These are phyloP conservation scores for Peltaster fructicola DNA, from an alignment of 2,329 filamentous ascomycete species.

Conservation along the genomic window DNA sequence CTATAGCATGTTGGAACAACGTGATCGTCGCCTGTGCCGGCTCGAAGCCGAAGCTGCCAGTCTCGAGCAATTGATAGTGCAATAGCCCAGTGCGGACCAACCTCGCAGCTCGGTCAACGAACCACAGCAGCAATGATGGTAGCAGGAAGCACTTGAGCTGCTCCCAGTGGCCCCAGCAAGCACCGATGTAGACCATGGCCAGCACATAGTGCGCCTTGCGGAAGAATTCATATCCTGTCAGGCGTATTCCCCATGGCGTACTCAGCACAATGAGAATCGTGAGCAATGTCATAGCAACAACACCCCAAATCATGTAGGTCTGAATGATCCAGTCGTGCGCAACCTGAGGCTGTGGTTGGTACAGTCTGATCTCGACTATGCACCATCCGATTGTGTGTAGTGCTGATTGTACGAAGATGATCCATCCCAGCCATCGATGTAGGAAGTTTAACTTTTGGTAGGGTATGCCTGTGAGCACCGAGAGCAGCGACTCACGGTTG, in stretches of 20 bases:
- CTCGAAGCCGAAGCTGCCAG: conserved; percentile 32
- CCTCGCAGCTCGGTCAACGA: conserved; percentile 44
- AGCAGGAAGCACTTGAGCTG: conserved; percentile 51
- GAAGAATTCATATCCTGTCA: conserved; percentile 63
- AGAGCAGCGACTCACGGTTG: conserved; percentile 53
- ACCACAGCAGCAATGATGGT: conserved; percentile 46
- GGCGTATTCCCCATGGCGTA: conserved; percentile 39
- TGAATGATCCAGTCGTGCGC: conserved; percentile 42
- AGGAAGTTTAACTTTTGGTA: conserved; percentile 66
- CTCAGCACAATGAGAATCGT: conserved; percentile 44
- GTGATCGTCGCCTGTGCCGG: conserved; percentile 35
- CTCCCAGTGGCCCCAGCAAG: conserved; percentile 59
- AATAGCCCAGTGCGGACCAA: conserved; percentile 40
- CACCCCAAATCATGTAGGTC: conserved; percentile 55
- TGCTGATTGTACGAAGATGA: conserved; percentile 50
- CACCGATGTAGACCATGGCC: conserved; percentile 56
- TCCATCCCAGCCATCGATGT: conserved; percentile 57
- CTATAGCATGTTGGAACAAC: too few species aligned
- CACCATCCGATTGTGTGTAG: conserved; percentile 58
- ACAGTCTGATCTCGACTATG: conserved; percentile 46
- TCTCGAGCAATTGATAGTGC: conserved; percentile 23
- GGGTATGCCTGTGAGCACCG: conserved; percentile 51
- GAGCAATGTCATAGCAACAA: conserved; percentile 49
- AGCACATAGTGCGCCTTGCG: conserved; percentile 56
- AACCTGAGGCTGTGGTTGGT: conserved; percentile 50